Base-by-base conservation (phyloP, 129 eudicot genomes). In the Centrapalus pauciflorus region DNA sequence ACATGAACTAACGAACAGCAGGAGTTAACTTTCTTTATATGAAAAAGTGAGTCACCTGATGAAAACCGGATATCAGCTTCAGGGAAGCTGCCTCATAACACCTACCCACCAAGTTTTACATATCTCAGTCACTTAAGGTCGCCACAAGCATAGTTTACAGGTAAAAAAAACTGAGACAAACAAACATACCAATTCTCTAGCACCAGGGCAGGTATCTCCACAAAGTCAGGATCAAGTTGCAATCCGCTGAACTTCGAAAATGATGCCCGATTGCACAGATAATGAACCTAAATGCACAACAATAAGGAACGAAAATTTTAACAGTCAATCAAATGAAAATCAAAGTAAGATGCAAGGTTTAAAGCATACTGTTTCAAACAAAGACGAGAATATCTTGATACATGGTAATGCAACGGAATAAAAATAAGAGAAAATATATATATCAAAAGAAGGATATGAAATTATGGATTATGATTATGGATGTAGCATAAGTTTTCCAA, bases 181-280 rank as follows among this genome's bases (percentile, higher is more conserved):
- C 56, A 43, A 40, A 76, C 80, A 1, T 72, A 83, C 98, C 98
- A 93, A 77, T 86, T 93, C 59, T 93, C 98, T 71, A 93, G 64
- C 26, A 93, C 71, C 51, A 66, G 81, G 55, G 96, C 87, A 33
- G 98, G 98, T 62, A 93, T 88, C 84, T 93, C 98, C 59, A 88
- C 84, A 68, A 93, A 93, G 79, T 93, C 98, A n/a, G 88, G 89
- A 74, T 93, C 96, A 80, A 88, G 84, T 60, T 91, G 95, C 60
- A 93, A 60, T 70, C 98, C 98, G 59, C 96, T 86, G 67, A 93
- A 88, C 72, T 85, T 82, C 35, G 95, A 81, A 86, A 81, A 80
- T 48, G 95, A 80, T 55, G 98, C 90, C 46, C 76, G 95, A 64
- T 93, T 93, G 85, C 98, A 93, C 40, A 86, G 66, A 69, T 82